Base-by-base conservation (phyloP, 768 basidiomycete genomes). In the Leucocoprinus birnbaumii region DNA sequence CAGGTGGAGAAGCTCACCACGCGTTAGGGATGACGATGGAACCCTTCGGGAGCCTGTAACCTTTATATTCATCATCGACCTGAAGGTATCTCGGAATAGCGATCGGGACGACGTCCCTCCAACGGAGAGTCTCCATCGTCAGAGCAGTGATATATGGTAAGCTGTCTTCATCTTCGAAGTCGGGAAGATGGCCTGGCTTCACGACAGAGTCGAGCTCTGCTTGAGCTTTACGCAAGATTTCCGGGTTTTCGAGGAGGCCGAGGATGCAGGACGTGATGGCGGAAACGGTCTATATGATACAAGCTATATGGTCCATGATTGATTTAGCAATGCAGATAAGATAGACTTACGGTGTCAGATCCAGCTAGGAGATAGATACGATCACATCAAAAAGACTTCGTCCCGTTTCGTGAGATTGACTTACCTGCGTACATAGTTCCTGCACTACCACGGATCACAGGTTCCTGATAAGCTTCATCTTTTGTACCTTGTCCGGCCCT, bases 141-240 rank as follows among this genome's bases (percentile, higher is more conserved):
- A 71, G 61, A 10, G 72, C 72, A 9, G 62, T 65, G 31, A 71
- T 60, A 38, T 68, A 72, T 2, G 71, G 71, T 19, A 73, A 45
- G 2, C 51, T 42, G 10, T 58, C 45, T 51, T 62, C 48, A 44
- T 72, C 71, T 1, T 62, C 61, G 35, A 70, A 65, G 26, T 66
- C 64, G 0, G 74, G 75, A 9, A 76, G 58, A 37, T 65, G 55
- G 21, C 66, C 65, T 3, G 57, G 53, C 16, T 69, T 66, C 4
- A 72, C 35, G 6, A 73, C 66, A 24, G 59, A 43, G 54, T 73
- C 74, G 4, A 76, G 61, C 49, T 75, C 68, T 2, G 43, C 59
- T 46, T 74, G 73, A 3, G 71, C 72, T 48, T 63, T 68, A 26
- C 56, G 58, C 11, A 70, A 59, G 11, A 66, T 64, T 4, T 71